Base-by-base conservation (phyloP, 495 filamentous ascomycete genomes). In the Elasticomyces elasticus region DNA sequence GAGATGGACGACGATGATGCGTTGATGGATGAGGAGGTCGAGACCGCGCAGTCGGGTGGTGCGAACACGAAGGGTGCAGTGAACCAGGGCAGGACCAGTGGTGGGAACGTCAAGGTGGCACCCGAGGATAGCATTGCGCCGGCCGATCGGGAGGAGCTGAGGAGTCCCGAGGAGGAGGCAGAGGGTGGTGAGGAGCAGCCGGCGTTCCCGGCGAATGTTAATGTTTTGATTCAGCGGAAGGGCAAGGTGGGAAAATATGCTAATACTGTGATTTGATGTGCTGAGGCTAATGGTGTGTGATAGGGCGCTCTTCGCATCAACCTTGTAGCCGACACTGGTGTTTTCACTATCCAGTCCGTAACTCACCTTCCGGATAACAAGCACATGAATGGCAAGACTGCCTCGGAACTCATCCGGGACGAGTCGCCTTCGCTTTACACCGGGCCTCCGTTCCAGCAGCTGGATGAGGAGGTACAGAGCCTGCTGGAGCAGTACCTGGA, bases 391-490 rank as follows among this genome's bases (percentile, higher is more conserved):
- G 74, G 80, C 23, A 71, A 77, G 64, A 81, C 79, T 33, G 80
- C 81, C 26, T 73, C 79, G 67, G 81, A 85, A 10, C 47, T 56
- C 41, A 42, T 58, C 23, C 59, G 59, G 43, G 27, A 56, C 22
- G 28, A 35, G 9, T 27, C 58, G 26, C 49, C 52, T 10, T 28
- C 19, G 24, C 65, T 89, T 49, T 99, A 97, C 73, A 83, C 86
- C 49, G 92, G 92, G 43, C 94, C 92, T 57, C 87, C 88, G 30
- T 97, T 96, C 66, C 80, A 81, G 71, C 94, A 86, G 74, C 78
- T 99, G 37, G 92, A 99, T 67, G 89, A 95, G 74, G 92, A 96
- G 63, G 78, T 99, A 35, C 89, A 97, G 74, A 75, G 86, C 50
- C 74, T 94, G 64, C 72, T 96, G 66, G 92, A 97, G 77, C 80